Evolutionary conservation across 768 basidiomycete genomes (phyloP).

Genomic region (Polyporus arcularius): DNA sequence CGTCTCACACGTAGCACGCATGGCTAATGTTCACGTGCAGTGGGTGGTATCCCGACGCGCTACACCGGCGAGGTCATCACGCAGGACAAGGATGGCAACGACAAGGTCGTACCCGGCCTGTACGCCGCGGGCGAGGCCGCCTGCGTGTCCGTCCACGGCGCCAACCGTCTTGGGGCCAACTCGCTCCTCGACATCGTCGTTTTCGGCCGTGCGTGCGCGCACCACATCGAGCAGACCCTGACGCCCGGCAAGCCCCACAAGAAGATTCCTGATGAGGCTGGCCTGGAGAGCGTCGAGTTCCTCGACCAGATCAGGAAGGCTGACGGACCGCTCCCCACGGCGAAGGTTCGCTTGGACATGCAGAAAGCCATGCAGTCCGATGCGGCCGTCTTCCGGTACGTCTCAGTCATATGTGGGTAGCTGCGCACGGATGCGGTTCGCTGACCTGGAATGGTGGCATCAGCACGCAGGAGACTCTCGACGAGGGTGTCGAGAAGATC

Average conservation of each 20-base stretch:
- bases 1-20: conserved; percentile 30
- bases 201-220: conserved; percentile 97
- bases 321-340: conserved; percentile 81
- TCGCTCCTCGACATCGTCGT: conserved; percentile 96
- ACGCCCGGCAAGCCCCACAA: conserved; percentile 92
- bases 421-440: not conserved
- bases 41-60: conserved; percentile 97
- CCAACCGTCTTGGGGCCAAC: conserved; percentile 94
- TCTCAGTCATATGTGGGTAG: not conserved
- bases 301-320: conserved; percentile 87
- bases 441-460: conserved; percentile 31
- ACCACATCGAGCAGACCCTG: conserved; percentile 92
- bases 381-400: conserved; percentile 92
- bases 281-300: conserved; percentile 80
- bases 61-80: conserved; percentile 88
- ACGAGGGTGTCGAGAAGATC: conserved; percentile 91
- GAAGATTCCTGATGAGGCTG: conserved; percentile 82
- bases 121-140: conserved; percentile 97
- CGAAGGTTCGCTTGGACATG: conserved; percentile 91
- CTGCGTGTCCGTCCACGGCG: conserved; percentile 97
- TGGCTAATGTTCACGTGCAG: conserved; percentile 97
- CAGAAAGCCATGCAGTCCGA: conserved; percentile 99
- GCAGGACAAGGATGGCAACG: conserved; percentile 67
- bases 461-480: conserved; percentile 85
- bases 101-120: conserved; percentile 85